Evolutionary conservation across 768 basidiomycete genomes (phyloP), one percentile per base, ranked within the genome.

Genomic region (Tulasnella sp.): DNA sequence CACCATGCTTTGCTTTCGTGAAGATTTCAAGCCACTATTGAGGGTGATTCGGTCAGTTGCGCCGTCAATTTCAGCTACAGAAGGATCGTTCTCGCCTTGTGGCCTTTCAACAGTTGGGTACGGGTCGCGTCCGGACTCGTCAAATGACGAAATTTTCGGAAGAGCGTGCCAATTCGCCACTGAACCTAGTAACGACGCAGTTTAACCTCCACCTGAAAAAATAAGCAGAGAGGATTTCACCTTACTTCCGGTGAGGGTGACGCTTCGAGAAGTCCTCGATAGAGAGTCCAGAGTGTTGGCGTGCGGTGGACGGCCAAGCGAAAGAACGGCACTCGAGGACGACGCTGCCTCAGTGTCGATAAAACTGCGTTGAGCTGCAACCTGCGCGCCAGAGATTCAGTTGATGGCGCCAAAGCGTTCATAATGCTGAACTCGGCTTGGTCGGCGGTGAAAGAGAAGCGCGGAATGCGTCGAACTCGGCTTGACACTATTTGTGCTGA

Each of bases 231-330:
- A 78, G 83, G 94, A 93, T 84, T 90, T 87, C 40, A 89, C 88
- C 20, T 88, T 88, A 78, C 77, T 72, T 54, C 50, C 37, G 60
- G 58, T 74, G 79, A 31, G 0, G 90, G 89, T 8, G 93, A 88
- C 58, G 88, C 83, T 41, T 88, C 86, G 74, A 94, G 85, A 20
- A 97, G 88, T 4, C 91, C 90, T 31, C 94, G 89, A 85, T 96
- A 97, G 6, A 96, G 86, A 0, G 88, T 85, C 93, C 94, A 94
- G 83, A 93, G 85, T 0, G 94, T 95, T 3, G 96, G 95, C 40
- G 92, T 85, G 31, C 92, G 90, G 84, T 97, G 96, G 0, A 92
- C 92, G 0, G 88, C 87, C 40, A 95, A 91, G 75, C 89, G 84
- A 83, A 89, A 95, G 83, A 95, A 94, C 3, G 93, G 91, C 3